phyloP scores from a whole-genome alignment of 148 eudicot genomes.

The Polygonum aviculare region DNA sequence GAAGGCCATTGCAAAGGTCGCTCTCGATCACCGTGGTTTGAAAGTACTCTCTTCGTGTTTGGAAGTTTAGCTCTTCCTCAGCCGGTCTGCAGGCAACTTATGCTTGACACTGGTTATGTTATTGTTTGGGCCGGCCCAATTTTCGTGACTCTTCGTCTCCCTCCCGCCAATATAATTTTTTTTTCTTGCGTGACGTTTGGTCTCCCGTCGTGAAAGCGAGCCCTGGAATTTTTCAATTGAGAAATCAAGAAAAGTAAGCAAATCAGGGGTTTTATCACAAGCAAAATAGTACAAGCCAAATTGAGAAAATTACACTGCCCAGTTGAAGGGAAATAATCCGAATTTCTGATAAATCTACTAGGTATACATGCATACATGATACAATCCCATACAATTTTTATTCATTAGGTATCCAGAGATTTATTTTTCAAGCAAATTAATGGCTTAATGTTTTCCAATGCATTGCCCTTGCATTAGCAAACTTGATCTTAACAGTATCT shows the following conservation, averaged over 20 bases:
- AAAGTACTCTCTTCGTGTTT: too few relatives aligned
- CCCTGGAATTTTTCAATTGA: conserved; percentile 29
- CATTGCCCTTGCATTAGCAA: neutral
- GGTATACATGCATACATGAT: neutral
- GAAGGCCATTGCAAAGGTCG: too few relatives aligned
- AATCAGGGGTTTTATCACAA: neutral
- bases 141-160: too few relatives aligned
- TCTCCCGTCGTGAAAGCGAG: conserved; percentile 46
- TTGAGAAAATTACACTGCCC: too few relatives aligned
- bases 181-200: too few relatives aligned
- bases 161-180: too few relatives aligned
- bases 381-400: neutral
- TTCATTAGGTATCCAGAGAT: neutral
- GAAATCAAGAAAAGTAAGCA: neutral
- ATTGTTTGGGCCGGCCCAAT: too few relatives aligned
- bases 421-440: neutral
- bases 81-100: too few relatives aligned
- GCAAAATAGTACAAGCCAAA: neutral
- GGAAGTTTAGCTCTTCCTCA: too few relatives aligned
- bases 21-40: too few relatives aligned
- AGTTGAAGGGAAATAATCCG: neutral
- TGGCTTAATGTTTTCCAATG: neutral
- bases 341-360: neutral
- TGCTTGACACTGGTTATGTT: too few relatives aligned
- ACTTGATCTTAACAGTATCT: neutral